Evolutionary conservation across 805 yeast genomes (phyloP), one percentile per base, ranked within the genome.

Genomic region (Starmerella asiatica): DNA sequence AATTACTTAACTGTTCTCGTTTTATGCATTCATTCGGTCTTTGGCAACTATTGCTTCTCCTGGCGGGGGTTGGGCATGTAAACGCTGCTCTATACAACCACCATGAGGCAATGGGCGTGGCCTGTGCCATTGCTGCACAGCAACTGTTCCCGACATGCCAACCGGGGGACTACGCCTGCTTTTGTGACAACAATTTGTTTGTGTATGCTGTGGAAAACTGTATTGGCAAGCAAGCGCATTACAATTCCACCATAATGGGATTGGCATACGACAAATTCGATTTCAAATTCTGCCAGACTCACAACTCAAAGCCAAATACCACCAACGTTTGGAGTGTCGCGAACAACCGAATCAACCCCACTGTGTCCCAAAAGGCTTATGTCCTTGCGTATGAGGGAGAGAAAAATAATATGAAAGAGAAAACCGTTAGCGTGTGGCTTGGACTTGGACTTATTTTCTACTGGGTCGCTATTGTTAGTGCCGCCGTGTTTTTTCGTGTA

Each of bases 161-260:
- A 12, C 40, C 43, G 15, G 45, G 44, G 12, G 61, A 55, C 33
- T 34, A 44, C 35, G 44, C 34, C n/a, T 59, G 63, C 36, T 52
- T 55, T 7, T 60, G 64, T 42, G 34, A 39, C 7, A 46, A 47
- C 39, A 19, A 43, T 4, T 42, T 45, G 18, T 59, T 40, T 32
- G 51, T 58, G 2, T 57, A 54, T 6, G 47, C 62, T 1, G 61
- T 59, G 0, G 57, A 55, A 12, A 42, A 40, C n/a, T 59, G 63
- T 33, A 56, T 59, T 3, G 39, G 43, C 6, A 36, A 45, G 2
- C 47, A 55, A 34, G 38, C 59, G 3, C 37, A 44, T 9, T 31
- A 23, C 31, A 45, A 47, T 18, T 44, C 57, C 2, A 41, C 49
- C 2, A 34, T 34, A 4, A 42, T 51, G 40, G 61, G 57, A 26